Percentiles rank a stretch among this genome's conserved stretches.
phyloP scores from a whole-genome alignment of 345 rosid genomes.

The Eucalyptus urophylla region DNA sequence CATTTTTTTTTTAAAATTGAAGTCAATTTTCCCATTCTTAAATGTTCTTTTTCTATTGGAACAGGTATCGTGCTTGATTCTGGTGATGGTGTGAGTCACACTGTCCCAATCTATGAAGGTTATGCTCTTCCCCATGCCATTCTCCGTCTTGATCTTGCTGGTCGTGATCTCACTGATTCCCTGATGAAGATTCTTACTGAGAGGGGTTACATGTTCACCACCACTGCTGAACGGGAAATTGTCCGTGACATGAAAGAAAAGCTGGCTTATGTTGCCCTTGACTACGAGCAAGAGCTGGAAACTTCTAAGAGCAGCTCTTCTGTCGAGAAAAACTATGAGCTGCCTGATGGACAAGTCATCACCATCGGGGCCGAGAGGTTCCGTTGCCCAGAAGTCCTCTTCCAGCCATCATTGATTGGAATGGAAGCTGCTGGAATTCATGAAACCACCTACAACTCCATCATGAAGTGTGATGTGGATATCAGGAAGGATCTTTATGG shows the following conservation, averaged over 20 bases:
- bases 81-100: slow-evolving; percentile 60
- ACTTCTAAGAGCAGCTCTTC: slow-evolving; percentile 48
- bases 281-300: slow-evolving; percentile 43
- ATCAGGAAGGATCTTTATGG: slow-evolving; percentile 51
- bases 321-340: slow-evolving; percentile 44
- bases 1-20: background rate
- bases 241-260: slow-evolving; percentile 81
- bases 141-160: slow-evolving; percentile 48
- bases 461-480: slow-evolving; percentile 56
- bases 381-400: slow-evolving; percentile 58
- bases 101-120: slow-evolving; percentile 51
- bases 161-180: slow-evolving; percentile 48
- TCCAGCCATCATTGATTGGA: slow-evolving; percentile 54
- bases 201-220: slow-evolving; percentile 52
- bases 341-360: slow-evolving; percentile 48
- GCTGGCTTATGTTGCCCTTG: slow-evolving; percentile 44
- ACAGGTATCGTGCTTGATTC: slow-evolving; percentile 55
- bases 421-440: slow-evolving; percentile 63
- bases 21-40: background rate
- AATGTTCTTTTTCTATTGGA: background rate
- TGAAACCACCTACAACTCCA: slow-evolving; percentile 53
- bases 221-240: slow-evolving; percentile 73
- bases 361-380: slow-evolving; percentile 59
- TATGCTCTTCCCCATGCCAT: slow-evolving; percentile 52
- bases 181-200: slow-evolving; percentile 49